A percentile compares a stretch with the other conserved stretches of the same genome.
Evolutionary conservation across 257 asterid species (phyloP).

Genomic region (Phtheirospermum japonicum): DNA sequence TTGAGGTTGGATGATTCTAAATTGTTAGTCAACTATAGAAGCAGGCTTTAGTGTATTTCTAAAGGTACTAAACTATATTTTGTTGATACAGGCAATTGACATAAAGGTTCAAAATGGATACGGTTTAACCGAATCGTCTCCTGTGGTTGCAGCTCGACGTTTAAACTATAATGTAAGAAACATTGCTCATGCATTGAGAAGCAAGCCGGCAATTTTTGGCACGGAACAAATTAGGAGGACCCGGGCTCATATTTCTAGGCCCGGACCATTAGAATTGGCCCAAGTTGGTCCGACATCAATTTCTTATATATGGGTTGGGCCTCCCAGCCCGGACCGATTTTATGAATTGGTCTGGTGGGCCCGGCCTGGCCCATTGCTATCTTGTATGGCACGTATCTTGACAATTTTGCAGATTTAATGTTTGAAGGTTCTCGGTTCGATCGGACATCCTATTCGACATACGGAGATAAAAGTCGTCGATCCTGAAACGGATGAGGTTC

Average conservation of each 20-base stretch:
- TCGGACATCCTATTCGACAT: conserved; percentile 70
- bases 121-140: conserved; percentile 93
- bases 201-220: too few species aligned
- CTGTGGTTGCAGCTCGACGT: conserved; percentile 83
- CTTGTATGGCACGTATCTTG: conserved; percentile 26
- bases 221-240: too few species aligned
- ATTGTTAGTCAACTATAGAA: conserved; percentile 22
- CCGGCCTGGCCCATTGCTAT: conserved; percentile 7
- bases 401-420: conserved; percentile 29
- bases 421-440: conserved; percentile 83
- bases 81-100: conserved; percentile 70
- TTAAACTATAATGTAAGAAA: conserved; percentile 64
- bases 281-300: too few species aligned
- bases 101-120: conserved; percentile 83
- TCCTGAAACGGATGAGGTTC: conserved; percentile 11
- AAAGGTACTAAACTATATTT: background rate
- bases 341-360: too few species aligned
- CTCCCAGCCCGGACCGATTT: too few species aligned
- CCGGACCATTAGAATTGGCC: too few species aligned
- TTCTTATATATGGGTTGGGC: too few species aligned
- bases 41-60: background rate
- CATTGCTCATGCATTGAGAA: background rate
- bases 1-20: conserved; percentile 55
- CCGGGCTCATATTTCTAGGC: too few species aligned
- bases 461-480: conserved; percentile 20